Evolutionary conservation across 371 early-diverging fungal genomes (phyloP), one percentile per base, ranked within the genome.

Genomic region (Syncephalastrum monosporum): DNA sequence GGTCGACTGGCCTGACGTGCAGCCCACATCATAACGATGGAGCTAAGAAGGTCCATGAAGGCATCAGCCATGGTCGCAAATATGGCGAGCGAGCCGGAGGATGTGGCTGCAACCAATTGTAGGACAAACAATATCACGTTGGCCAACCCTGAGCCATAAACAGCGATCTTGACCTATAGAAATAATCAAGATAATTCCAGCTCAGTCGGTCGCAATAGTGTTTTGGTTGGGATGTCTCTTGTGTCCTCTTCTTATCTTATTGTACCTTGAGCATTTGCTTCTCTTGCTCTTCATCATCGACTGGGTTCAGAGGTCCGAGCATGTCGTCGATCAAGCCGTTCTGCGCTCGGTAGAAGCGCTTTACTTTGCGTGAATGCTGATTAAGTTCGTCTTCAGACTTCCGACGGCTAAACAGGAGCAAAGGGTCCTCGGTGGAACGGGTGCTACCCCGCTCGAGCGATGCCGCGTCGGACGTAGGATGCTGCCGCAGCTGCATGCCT

Each of bases 51-150:
- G 64, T 94, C 94, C 96, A 96, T 95, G 60, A 93, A 91, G 6
- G 95, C 82, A 69, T 96, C 97, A 12, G 91, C 87, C 91, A 92
- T 93, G 0, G 95, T 94, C 2, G 95, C 94, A 64, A 96, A 91
- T 47, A 95, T 80, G 6, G 94, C 79, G 25, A 96, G 77, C 4
- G 96, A 95, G 17, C 87, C 88, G 1, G 96, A 92, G 1, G 83
- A 75, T 21, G 94, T 74, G 24, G 95, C 95, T 0, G 94, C 95
- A 50, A 82, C 83, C 23, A 94, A 64, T 68, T 96, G 96, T 21
- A 94, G 74, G 8, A 75, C 59, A 56, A 95, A 92, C 38, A 96
- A 70, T 8, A 89, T 52, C 13, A 95, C 71, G 50, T 96, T 96
- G 13, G 86, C 96, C 1, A 69, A 72, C 6, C 91, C 76, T 0